A percentile compares a stretch with the other conserved stretches of the same genome.
These are phyloP conservation scores for Panaeolus papilionaceus DNA, from an alignment of 768 basidiomycete species.

Conservation along the genomic window DNA sequence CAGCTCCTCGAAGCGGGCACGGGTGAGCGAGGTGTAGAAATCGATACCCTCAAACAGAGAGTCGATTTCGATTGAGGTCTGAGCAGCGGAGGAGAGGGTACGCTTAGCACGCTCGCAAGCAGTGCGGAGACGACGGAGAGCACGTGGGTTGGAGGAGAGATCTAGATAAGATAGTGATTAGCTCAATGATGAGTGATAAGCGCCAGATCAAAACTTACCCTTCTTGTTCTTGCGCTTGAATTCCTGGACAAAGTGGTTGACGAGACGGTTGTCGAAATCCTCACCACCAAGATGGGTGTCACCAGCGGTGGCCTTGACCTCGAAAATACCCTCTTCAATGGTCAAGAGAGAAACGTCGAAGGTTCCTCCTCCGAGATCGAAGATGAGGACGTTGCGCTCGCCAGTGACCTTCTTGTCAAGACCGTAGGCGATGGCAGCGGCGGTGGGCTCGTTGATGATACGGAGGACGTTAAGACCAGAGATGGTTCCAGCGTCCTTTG, in stretches of 20 bases:
- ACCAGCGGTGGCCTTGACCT: slow-evolving; percentile 95
- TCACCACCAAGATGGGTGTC: slow-evolving; percentile 97
- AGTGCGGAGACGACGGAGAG: slow-evolving; percentile 95
- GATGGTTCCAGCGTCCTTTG: slow-evolving; percentile 96
- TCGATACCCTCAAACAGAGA: slow-evolving; percentile 97
- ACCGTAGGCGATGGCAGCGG: slow-evolving; percentile 98
- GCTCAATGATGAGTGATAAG: background rate
- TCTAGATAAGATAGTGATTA: slow-evolving; percentile 41
- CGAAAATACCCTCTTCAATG: slow-evolving; percentile 96
- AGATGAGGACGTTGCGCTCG: slow-evolving; percentile 96
- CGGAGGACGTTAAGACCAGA: slow-evolving; percentile 95
- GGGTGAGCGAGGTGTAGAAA: slow-evolving; percentile 98
- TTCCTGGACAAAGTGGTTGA: slow-evolving; percentile 93
- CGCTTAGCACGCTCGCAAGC: slow-evolving; percentile 99
- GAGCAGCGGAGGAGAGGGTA: slow-evolving; percentile 94
- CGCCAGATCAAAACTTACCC: slow-evolving; percentile 47
- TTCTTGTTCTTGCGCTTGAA: slow-evolving; percentile 98
- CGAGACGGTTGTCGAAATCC: slow-evolving; percentile 95
- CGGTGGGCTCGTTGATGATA: slow-evolving; percentile 99
- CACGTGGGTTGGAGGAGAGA: slow-evolving; percentile 90
- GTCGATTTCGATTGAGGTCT: slow-evolving; percentile 98
- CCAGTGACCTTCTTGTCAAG: slow-evolving; percentile 92
- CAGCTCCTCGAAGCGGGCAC: slow-evolving; percentile 96
- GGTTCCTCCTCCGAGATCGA: slow-evolving; percentile 97
- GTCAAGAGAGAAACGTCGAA: slow-evolving; percentile 97